These are phyloP conservation scores for Claviceps maximensis DNA, from an alignment of 2,329 filamentous ascomycete species.

Conservation along the genomic window DNA sequence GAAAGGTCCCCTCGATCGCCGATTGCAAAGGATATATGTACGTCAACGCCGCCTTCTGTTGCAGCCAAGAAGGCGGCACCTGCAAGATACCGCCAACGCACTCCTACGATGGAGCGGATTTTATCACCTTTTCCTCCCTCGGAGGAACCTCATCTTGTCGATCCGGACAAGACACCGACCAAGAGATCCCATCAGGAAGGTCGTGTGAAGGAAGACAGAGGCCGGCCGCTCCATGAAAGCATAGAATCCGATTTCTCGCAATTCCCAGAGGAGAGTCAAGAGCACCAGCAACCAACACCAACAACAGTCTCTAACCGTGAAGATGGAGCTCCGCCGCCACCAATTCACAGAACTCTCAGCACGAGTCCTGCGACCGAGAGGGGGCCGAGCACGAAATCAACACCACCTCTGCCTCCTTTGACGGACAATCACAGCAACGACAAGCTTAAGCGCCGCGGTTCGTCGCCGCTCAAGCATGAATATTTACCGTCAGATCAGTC, in stretches of 20 bases:
- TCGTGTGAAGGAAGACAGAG: conserved; percentile 10
- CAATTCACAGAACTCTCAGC: conserved; percentile 34
- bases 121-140: background rate
- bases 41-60: background rate
- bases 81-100: conserved; percentile 13
- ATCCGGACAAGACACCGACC: conserved; percentile 7
- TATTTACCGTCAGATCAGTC: conserved; percentile 72
- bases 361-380: conserved; percentile 19
- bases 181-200: conserved; percentile 15
- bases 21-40: conserved; percentile 7
- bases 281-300: conserved; percentile 8
- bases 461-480: conserved; percentile 92
- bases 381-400: conserved; percentile 3
- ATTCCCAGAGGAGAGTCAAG: conserved; percentile 14
- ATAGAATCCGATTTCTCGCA: conserved; percentile 24
- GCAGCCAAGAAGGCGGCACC: conserved; percentile 15
- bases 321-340: conserved; percentile 43
- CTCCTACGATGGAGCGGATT: background rate
- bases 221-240: conserved; percentile 21
- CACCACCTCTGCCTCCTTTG: conserved; percentile 11
- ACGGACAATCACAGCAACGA: conserved; percentile 29
- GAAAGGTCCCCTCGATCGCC: conserved; percentile 13
- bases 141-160: background rate
- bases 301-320: conserved; percentile 28
- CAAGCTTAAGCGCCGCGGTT: conserved; percentile 56